Conservation (phyloP, 768 basidiomycete genomes). For the Suillus ampliporus region DNA sequence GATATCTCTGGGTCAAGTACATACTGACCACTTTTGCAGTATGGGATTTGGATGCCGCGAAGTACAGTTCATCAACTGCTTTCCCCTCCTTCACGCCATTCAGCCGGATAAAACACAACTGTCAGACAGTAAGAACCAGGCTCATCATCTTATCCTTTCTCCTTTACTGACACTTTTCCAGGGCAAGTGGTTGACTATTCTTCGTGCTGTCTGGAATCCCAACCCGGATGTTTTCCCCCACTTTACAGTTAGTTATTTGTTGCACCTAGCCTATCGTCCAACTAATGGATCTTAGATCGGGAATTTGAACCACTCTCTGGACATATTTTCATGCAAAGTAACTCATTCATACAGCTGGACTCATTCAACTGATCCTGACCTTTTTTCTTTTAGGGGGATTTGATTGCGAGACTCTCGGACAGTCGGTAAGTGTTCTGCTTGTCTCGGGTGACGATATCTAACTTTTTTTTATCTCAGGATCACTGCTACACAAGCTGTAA, state of each 20-base stretch:
- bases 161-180: conserved; percentile 32
- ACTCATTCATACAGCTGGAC: conserved; percentile 2
- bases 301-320: conserved; percentile 78
- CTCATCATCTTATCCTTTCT: not conserved
- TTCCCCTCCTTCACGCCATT: conserved; percentile 73
- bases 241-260: conserved; percentile 63
- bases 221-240: conserved; percentile 85
- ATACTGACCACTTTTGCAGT: conserved; percentile 49
- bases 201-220: conserved; percentile 78
- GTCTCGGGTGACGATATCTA: not conserved
- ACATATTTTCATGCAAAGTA: conserved; percentile 78
- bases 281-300: conserved; percentile 55
- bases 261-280: conserved; percentile 7
- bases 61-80: conserved; percentile 49
- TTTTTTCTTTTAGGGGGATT: conserved; percentile 59
- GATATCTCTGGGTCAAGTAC: not conserved
- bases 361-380: not conserved
- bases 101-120: conserved; percentile 68
- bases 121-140: conserved; percentile 69
- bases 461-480: conserved; percentile 49
- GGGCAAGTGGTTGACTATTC: conserved; percentile 83
- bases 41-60: conserved; percentile 70
- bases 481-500: conserved; percentile 89
- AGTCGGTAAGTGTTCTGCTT: conserved; percentile 47
- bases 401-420: conserved; percentile 67